Percentiles rank a stretch among this genome's conserved stretches.
phyloP scores from a whole-genome alignment of 345 rosid species.

The Ceriops tagal region DNA sequence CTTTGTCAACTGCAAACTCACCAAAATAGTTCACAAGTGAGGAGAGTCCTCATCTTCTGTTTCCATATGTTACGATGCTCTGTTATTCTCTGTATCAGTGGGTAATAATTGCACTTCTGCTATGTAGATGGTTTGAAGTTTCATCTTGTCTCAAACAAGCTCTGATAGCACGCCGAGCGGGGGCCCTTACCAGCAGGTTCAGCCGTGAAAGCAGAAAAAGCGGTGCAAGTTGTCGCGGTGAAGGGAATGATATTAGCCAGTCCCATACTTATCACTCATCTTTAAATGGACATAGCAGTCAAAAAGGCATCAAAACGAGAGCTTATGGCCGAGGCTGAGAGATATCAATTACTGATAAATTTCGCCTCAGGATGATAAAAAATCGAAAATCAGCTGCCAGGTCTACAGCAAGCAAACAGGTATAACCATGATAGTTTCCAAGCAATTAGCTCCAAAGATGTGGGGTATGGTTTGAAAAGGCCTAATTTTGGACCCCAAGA shows the following conservation, averaged over 20 bases:
- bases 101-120: background rate
- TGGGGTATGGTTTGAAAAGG: too few species aligned
- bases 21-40: conserved; percentile 6
- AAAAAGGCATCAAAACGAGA: background rate
- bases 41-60: background rate
- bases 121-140: background rate
- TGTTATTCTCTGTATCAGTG: background rate
- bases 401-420: conserved; percentile 37
- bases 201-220: background rate
- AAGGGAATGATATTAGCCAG: background rate
- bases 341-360: conserved; percentile 8
- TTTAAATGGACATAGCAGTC: background rate
- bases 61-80: background rate
- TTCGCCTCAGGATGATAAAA: conserved; percentile 22
- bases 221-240: background rate
- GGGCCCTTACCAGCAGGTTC: background rate
- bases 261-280: background rate
- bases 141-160: background rate
- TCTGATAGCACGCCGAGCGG: too few species aligned
- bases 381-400: conserved; percentile 39
- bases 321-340: background rate
- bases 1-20: background rate
- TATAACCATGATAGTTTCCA: background rate
- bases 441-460: too few species aligned
- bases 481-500: too few species aligned